Conservation (phyloP, 805 yeast genomes). For the Candida endomychidarum region DNA sequence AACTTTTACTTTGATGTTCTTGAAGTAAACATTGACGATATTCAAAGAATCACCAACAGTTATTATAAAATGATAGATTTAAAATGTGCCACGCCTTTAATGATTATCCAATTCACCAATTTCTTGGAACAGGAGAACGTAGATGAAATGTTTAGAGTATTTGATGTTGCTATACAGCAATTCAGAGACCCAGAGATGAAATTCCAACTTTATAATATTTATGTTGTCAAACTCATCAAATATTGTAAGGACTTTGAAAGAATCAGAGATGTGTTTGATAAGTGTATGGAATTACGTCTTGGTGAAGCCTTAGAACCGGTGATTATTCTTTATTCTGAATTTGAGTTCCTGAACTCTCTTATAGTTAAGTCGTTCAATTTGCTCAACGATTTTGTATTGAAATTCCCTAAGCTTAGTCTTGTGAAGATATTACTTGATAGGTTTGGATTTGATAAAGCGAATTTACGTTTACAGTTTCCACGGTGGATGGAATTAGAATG, state of each 20-base stretch:
- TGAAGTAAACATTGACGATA: constrained; percentile 47
- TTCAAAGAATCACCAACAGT: constrained; percentile 22
- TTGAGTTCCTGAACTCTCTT: constrained; percentile 59
- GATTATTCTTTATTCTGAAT: constrained; percentile 54
- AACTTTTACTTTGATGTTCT: constrained; percentile 66
- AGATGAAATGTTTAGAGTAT: constrained; percentile 56
- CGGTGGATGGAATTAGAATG: constrained; percentile 30
- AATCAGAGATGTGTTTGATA: constrained; percentile 73
- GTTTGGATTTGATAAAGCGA: constrained; percentile 9
- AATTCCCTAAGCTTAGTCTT: constrained; percentile 12
- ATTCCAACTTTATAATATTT: constrained; percentile 71
- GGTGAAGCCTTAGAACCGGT: constrained; percentile 44
- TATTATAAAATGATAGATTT: constrained; percentile 35
- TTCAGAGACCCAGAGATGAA: constrained; percentile 57
- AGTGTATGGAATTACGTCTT: constrained; percentile 37
- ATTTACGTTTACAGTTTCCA: constrained; percentile 9
- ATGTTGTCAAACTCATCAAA: constrained; percentile 51
- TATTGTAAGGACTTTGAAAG: constrained; percentile 18
- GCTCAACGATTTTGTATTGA: constrained; percentile 16
- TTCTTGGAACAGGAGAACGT: constrained; percentile 51
- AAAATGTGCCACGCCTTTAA: constrained; percentile 67
- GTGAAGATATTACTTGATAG: constrained; percentile 7
- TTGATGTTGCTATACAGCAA: constrained; percentile 63
- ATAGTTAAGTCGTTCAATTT: constrained; percentile 42
- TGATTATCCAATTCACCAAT: constrained; percentile 64